Evolutionary conservation across 2,329 filamentous ascomycete species (phyloP).

Genomic region (Alternaria sp.): DNA sequence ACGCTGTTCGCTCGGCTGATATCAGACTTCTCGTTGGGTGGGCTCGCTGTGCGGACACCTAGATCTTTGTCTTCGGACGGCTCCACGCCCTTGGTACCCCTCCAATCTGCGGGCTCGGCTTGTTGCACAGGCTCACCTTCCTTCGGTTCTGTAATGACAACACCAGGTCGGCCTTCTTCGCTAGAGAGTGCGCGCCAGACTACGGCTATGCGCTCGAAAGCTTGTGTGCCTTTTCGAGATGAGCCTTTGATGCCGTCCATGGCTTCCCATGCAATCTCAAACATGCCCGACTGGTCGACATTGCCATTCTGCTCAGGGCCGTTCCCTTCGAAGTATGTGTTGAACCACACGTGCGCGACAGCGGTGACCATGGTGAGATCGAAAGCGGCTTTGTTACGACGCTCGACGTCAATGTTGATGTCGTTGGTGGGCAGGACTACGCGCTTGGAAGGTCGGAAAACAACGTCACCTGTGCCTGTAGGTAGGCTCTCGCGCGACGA

Average conservation of each 20-base stretch:
- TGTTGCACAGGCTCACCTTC: slow-evolving; percentile 74
- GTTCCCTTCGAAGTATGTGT: slow-evolving; percentile 86
- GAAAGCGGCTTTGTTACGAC: slow-evolving; percentile 78
- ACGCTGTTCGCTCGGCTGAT: slow-evolving; percentile 78
- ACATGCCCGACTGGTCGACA: slow-evolving; percentile 72
- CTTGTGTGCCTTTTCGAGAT: slow-evolving; percentile 77
- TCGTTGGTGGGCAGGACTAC: slow-evolving; percentile 81
- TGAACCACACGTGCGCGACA: slow-evolving; percentile 97
- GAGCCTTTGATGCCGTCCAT: slow-evolving; percentile 97
- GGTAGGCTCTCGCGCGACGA: slow-evolving; percentile 49
- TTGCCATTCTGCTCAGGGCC: slow-evolving; percentile 72
- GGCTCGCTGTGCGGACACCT: slow-evolving; percentile 70
- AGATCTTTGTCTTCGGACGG: slow-evolving; percentile 66
- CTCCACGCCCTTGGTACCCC: slow-evolving; percentile 55
- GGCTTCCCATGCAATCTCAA: slow-evolving; percentile 73
- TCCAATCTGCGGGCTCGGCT: slow-evolving; percentile 76
- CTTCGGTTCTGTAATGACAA: slow-evolving; percentile 69
- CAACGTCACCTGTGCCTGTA: slow-evolving; percentile 70
- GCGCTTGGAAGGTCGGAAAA: slow-evolving; percentile 74
- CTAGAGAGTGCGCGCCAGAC: slow-evolving; percentile 71
- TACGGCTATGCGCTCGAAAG: slow-evolving; percentile 81
- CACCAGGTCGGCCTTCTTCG: slow-evolving; percentile 36
- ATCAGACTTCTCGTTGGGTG: slow-evolving; percentile 63
- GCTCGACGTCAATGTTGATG: slow-evolving; percentile 88
- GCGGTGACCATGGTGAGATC: slow-evolving; percentile 88